Evolutionary conservation across 2,329 filamentous ascomycete genomes (phyloP), one percentile per base, ranked within the genome.

Genomic region (Dactylellina haptotyla): DNA sequence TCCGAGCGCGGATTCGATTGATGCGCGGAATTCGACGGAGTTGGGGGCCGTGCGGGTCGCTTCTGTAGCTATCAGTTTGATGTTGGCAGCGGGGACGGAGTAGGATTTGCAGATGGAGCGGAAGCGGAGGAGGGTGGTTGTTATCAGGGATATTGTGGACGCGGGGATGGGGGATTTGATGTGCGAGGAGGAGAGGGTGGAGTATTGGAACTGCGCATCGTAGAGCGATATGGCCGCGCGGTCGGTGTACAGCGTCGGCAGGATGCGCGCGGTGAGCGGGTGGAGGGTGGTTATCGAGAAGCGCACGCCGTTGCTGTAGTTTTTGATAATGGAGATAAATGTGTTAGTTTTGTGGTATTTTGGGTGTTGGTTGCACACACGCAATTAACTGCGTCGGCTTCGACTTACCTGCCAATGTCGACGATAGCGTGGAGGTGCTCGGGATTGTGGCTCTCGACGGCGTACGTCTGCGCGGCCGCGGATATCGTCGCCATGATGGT

Each of bases 201-300:
- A 4, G 79, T 80, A 54, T 79, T 84, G 76, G 82, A 84, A 84
- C 83, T 91, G 81, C 0, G 92, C 92, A 79, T 97, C 92, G 81
- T 95, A 96, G 9, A 97, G 85, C 1, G 93, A 97, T 67, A 97
- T 95, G 20, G 85, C 86, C 8, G 88, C 89, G 4, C 93, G 89
- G 77, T 92, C 88, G 77, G 90, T 87, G 81, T 92, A 96, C 64
- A 97, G 78, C 25, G 90, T 93, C 16, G 86, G 88, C 43, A 97
- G 85, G 23, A 93, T 87, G 23, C 93, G 89, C 23, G 90, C 85
- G 39, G 84, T 87, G 2, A 88, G 87, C 20, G 90, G 88, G 2
- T 88, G 86, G n/a, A 96, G 85, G 76, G 92, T 88, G 6, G 92
- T 91, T 78, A 97, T 92, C 46, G 92, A 94, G 84, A 96, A 96